phyloP scores from a whole-genome alignment of 805 yeast genomes.

The Ogataea ganodermae region DNA sequence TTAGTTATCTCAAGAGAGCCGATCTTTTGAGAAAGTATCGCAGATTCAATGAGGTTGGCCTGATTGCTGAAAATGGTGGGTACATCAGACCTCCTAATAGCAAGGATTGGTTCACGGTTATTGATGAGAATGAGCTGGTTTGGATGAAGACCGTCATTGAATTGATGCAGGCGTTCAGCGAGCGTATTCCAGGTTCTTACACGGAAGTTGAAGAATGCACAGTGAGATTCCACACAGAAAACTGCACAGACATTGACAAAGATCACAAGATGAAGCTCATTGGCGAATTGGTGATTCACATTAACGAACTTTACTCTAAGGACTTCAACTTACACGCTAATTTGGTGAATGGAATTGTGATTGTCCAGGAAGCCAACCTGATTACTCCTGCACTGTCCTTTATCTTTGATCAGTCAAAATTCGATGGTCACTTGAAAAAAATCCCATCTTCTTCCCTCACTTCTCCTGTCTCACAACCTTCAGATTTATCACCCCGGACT shows the following conservation, averaged over 20 bases:
- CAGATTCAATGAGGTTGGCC: conserved; percentile 68
- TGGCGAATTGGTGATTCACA: conserved; percentile 84
- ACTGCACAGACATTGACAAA: conserved; percentile 56
- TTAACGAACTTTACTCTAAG: conserved; percentile 70
- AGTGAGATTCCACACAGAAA: conserved; percentile 73
- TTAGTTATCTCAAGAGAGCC: conserved; percentile 62
- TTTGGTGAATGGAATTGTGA: conserved; percentile 64
- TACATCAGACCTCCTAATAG: conserved; percentile 58
- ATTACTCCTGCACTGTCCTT: conserved; percentile 57
- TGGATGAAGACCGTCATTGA: conserved; percentile 64
- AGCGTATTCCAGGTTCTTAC: conserved; percentile 78
- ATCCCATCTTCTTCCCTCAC: conserved; percentile 28
- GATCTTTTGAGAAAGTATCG: conserved; percentile 70
- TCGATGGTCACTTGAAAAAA: conserved; percentile 19
- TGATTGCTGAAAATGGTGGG: conserved; percentile 91
- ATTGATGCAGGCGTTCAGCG: conserved; percentile 61
- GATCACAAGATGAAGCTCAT: conserved; percentile 67
- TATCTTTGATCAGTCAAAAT: conserved; percentile 40
- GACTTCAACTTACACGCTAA: conserved; percentile 72
- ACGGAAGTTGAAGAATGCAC: conserved; percentile 75
- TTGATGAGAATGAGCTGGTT: conserved; percentile 51
- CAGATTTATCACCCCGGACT: conserved; percentile 15
- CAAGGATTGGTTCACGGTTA: conserved; percentile 62
- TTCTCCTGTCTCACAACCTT: conserved; percentile 18
- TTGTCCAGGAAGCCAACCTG: conserved; percentile 67